Evolutionary conservation across 2,329 filamentous ascomycete species (phyloP), one percentile per base, ranked within the genome.

Genomic region (Pyricularia sp.): DNA sequence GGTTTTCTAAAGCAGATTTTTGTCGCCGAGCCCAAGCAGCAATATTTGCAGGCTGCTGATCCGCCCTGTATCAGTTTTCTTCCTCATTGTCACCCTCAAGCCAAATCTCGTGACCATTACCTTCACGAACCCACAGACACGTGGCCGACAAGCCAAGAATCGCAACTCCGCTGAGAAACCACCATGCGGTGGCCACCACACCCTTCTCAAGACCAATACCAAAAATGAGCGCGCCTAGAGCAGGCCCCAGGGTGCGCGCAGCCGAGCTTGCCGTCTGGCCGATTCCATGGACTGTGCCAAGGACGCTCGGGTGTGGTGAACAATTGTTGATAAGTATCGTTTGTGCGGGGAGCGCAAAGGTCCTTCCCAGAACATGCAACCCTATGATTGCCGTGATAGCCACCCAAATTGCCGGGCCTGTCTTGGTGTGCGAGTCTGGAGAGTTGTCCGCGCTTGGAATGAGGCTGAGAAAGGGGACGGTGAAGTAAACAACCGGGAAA

Each of bases 341-440:
- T 70, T 80, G 83, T 3, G 81, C 81, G 0, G 83, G 83, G 9
- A 84, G 74, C 0, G 82, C 82, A 70, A 93, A 91, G 0, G 90
- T 93, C 31, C 89, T 81, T 0, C 87, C 89, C 4, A 87, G 78
- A 19, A 91, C 89, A 71, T 93, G 89, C 9, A 91, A 72, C 19
- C 84, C 26, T 1, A 92, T 77, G 1, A 91, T 83, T 3, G 78
- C 74, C 0, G 81, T 80, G 22, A 92, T 86, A 1, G 84, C 82
- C 0, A 82, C 69, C 89, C 89, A 92, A 44, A 91, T 78, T 55
- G 77, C 75, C 9, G 79, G 63, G 0, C 86, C 86, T 1, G 80
- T 79, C 62, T 83, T 83, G 49, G 76, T 72, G 7, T 77, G 78
- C 1, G 85, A 84, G 1, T 79, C 77, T 1, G 78, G 75, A 0